These are phyloP conservation scores for Boletus insuetus DNA, from an alignment of 768 basidiomycete species.

Conservation along the genomic window DNA sequence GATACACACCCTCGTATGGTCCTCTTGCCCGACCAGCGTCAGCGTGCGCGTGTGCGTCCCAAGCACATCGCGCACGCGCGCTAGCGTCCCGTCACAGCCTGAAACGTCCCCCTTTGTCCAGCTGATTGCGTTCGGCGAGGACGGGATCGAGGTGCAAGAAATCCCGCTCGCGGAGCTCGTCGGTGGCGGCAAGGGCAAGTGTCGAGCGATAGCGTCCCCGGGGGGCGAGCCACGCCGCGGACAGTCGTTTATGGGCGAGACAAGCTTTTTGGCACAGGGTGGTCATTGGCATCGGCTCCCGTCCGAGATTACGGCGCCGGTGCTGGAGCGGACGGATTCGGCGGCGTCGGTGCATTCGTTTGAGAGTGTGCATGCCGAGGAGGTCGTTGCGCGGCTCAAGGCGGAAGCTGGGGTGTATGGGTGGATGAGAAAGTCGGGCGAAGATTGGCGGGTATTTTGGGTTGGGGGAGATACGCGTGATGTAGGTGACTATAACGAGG, in stretches of 20 bases:
- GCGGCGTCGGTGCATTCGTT: constrained; percentile 44
- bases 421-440: constrained; percentile 69
- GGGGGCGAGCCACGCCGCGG: constrained; percentile 44
- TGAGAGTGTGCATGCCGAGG: constrained; percentile 53
- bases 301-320: constrained; percentile 23
- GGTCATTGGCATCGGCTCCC: constrained; percentile 45
- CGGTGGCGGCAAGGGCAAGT: constrained; percentile 13
- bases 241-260: constrained; percentile 64
- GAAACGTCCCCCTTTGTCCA: constrained; percentile 53
- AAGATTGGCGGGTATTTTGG: constrained; percentile 85
- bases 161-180: constrained; percentile 49
- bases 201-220: constrained; percentile 30
- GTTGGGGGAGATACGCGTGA: constrained; percentile 54
- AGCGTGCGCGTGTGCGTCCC: constrained; percentile 48
- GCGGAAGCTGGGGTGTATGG: constrained; percentile 70
- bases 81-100: not conserved
- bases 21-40: constrained; percentile 52
- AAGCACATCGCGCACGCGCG: constrained; percentile 2
- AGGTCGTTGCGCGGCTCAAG: constrained; percentile 43
- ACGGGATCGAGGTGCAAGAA: constrained; percentile 76
- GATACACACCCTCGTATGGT: constrained; percentile 57
- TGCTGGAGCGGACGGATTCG: constrained; percentile 44
- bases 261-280: constrained; percentile 44
- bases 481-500: constrained; percentile 23
- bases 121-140: constrained; percentile 63